Evolutionary conservation across 2,329 filamentous ascomycete genomes (phyloP).

Genomic region (Juglanconis sp.): DNA sequence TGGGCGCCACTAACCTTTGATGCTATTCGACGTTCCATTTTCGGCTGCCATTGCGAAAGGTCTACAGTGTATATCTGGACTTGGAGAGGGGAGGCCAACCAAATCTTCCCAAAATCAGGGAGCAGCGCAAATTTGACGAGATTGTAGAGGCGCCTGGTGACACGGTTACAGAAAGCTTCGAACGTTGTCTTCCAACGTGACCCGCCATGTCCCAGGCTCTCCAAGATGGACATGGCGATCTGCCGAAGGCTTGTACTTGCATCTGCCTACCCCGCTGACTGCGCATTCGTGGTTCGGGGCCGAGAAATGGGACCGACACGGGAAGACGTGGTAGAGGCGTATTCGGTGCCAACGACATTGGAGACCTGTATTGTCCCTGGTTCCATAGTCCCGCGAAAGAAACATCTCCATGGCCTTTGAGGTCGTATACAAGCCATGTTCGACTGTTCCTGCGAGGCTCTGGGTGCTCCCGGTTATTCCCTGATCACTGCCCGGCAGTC

Average conservation of each 20-base stretch:
- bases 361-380: too few relatives aligned
- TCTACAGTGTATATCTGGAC: neutral
- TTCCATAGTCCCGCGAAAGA: too few relatives aligned
- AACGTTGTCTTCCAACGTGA: neutral
- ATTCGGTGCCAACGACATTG: too few relatives aligned
- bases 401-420: too few relatives aligned
- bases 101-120: neutral
- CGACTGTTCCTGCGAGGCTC: too few relatives aligned
- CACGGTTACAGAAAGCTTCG: neutral
- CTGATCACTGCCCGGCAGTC: too few relatives aligned
- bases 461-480: too few relatives aligned
- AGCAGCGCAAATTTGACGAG: neutral
- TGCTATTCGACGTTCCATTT: neutral
- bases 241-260: neutral
- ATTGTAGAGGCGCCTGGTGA: neutral
- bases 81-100: neutral
- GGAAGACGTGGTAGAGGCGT: neutral
- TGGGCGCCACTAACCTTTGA: neutral
- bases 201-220: neutral
- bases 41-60: neutral
- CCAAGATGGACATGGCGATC: neutral
- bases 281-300: neutral
- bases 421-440: too few relatives aligned
- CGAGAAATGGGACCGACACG: neutral
- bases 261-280: neutral